Evolutionary conservation across 208 protist species (phyloP).

Genomic region (Leishmania martiniquensis): DNA sequence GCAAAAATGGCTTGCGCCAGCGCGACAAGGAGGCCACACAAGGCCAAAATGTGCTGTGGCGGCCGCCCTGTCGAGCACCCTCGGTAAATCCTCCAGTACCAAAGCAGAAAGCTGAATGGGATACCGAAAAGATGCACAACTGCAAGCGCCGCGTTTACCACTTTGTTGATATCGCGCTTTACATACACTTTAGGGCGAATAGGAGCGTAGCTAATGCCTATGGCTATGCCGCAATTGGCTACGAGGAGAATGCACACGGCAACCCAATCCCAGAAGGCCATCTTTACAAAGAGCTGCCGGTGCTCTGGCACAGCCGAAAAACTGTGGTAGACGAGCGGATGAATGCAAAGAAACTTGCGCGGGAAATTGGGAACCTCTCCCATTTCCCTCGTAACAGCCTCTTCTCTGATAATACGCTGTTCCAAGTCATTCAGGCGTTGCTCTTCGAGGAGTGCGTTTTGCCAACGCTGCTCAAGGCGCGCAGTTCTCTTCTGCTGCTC

Average conservation of each 20-base stretch:
- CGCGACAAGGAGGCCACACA: slow-evolving; percentile 60
- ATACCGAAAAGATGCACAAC: slow-evolving; percentile 62
- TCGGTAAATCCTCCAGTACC: slow-evolving; percentile 71
- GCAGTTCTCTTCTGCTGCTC: slow-evolving; percentile 46
- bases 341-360: slow-evolving; percentile 71
- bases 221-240: slow-evolving; percentile 53
- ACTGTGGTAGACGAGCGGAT: slow-evolving; percentile 71
- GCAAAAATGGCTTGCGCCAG: slow-evolving; percentile 58
- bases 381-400: slow-evolving; percentile 15
- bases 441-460: slow-evolving; percentile 65
- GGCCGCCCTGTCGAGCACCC: slow-evolving; percentile 52
- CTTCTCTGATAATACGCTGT: slow-evolving; percentile 28
- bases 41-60: slow-evolving; percentile 51
- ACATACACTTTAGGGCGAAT: background rate
- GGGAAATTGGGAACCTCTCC: slow-evolving; percentile 67
- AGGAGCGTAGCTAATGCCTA: slow-evolving; percentile 42
- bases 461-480: slow-evolving; percentile 64
- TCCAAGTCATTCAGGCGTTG: slow-evolving; percentile 64
- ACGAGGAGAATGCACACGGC: slow-evolving; percentile 57
- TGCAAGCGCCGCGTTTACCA: slow-evolving; percentile 46
- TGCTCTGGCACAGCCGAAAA: slow-evolving; percentile 44
- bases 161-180: slow-evolving; percentile 36
- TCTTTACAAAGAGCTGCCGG: slow-evolving; percentile 50
- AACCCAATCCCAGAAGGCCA: slow-evolving; percentile 76
- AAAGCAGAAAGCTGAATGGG: slow-evolving; percentile 69